A percentile compares a stretch with the other conserved stretches of the same genome.
These are phyloP conservation scores for Glycine latifolia DNA, from an alignment of 306 rosid species.

Conservation along the genomic window DNA sequence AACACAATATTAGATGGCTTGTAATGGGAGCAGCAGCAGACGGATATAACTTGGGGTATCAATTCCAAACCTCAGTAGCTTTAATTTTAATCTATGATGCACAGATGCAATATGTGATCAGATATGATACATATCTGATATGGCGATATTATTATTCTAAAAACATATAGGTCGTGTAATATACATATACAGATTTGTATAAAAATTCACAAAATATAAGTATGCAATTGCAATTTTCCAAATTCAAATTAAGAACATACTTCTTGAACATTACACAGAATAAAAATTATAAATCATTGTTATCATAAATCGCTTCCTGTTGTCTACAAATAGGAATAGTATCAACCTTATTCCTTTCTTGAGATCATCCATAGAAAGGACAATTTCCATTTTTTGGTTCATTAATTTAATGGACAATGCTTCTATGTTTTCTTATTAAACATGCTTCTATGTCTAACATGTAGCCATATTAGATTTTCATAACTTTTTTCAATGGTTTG, in stretches of 20 bases:
- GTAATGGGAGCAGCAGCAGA: conserved; percentile 85
- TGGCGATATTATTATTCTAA: not conserved
- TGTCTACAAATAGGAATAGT: not conserved
- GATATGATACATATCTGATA: not conserved
- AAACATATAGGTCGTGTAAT: not conserved
- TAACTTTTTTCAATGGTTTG: not conserved
- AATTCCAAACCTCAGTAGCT: conserved; percentile 38
- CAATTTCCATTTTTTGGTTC: not conserved
- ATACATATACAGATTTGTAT: not conserved
- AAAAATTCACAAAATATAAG: not conserved
- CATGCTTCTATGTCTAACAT: not conserved
- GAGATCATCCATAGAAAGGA: not conserved
- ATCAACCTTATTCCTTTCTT: not conserved
- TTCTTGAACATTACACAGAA: not conserved
- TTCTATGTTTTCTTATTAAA: not conserved
- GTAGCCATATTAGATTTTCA: not conserved
- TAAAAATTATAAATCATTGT: not conserved
- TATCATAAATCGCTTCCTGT: not conserved
- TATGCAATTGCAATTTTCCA: not conserved
- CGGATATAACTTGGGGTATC: conserved; percentile 63
- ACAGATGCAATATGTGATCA: not conserved
- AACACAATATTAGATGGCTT: conserved; percentile 74
- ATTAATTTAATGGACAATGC: not conserved
- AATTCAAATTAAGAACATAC: not conserved
- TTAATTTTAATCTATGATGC: not conserved